Conservation (phyloP, 495 filamentous ascomycete species). For the Aspergillus carlsbadensis region DNA sequence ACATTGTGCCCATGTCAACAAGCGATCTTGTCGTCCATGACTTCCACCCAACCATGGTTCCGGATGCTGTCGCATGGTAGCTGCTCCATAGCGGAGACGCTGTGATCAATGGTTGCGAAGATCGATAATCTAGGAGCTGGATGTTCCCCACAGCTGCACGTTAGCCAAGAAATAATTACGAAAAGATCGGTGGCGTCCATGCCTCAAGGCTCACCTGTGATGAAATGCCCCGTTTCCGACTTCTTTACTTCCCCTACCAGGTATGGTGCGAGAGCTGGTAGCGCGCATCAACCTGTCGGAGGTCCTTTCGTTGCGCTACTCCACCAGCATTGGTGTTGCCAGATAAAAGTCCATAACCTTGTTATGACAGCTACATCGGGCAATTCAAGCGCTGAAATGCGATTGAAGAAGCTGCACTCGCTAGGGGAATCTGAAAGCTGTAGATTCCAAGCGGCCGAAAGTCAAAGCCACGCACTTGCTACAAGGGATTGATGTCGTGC, state of each 20-base stretch:
- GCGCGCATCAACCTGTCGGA: background rate
- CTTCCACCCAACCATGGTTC: slow-evolving; percentile 2
- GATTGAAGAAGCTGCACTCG: no score
- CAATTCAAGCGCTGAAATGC: no score
- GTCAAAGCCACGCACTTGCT: no score
- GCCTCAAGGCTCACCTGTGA: background rate
- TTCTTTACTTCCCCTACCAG: slow-evolving; percentile 10
- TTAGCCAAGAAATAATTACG: background rate
- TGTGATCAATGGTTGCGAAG: slow-evolving; percentile 8
- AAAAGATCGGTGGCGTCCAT: slow-evolving; percentile 3
- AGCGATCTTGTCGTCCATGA: background rate
- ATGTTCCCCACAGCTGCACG: background rate
- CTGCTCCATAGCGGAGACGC: background rate
- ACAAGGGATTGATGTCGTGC: no score
- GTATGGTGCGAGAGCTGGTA: slow-evolving; percentile 8
- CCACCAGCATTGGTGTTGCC: background rate
- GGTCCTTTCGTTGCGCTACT: slow-evolving; percentile 1
- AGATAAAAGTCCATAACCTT: background rate
- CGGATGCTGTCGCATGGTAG: slow-evolving; percentile 5
- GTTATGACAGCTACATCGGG: no score
- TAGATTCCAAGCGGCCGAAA: no score
- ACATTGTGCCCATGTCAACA: background rate
- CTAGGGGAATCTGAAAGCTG: no score
- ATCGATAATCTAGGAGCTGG: slow-evolving; percentile 5
- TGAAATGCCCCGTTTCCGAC: background rate